phyloP scores from a whole-genome alignment of 2,329 filamentous ascomycete genomes.

The Fusarium citri region DNA sequence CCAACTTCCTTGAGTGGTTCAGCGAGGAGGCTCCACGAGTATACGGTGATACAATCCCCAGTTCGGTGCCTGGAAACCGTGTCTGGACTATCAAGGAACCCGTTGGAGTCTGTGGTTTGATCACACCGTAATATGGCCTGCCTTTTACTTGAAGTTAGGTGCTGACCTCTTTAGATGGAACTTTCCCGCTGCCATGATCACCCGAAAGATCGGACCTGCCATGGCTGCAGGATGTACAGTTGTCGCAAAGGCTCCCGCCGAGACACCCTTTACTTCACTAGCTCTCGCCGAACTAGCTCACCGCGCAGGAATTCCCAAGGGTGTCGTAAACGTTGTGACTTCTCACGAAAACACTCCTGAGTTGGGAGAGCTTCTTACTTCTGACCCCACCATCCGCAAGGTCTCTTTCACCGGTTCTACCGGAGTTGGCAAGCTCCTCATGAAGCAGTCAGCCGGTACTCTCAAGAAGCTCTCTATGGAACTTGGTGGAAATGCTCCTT shows the following conservation, averaged over 20 bases:
- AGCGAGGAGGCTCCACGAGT: slow-evolving; percentile 79
- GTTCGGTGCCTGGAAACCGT: slow-evolving; percentile 76
- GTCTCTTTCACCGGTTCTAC: slow-evolving; percentile 93
- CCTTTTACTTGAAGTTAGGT: background rate
- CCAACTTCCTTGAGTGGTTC: slow-evolving; percentile 85
- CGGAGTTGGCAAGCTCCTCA: slow-evolving; percentile 76
- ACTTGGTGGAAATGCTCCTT: slow-evolving; percentile 93
- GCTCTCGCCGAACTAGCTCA: slow-evolving; percentile 88
- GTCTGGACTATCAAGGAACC: slow-evolving; percentile 85
- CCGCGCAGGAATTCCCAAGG: slow-evolving; percentile 88
- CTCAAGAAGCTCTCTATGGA: slow-evolving; percentile 89
- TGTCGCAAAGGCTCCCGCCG: slow-evolving; percentile 89
- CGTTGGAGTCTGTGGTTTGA: slow-evolving; percentile 83
- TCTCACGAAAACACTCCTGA: slow-evolving; percentile 81
- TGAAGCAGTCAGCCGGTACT: slow-evolving; percentile 88
- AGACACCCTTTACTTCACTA: slow-evolving; percentile 92
- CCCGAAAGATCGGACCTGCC: slow-evolving; percentile 76
- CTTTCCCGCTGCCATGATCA: slow-evolving; percentile 83
- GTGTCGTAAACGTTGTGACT: slow-evolving; percentile 91
- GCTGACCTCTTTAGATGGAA: slow-evolving; percentile 72
- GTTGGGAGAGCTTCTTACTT: slow-evolving; percentile 81
- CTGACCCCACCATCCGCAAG: slow-evolving; percentile 79
- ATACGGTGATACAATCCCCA: slow-evolving; percentile 80
- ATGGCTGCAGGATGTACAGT: slow-evolving; percentile 96
- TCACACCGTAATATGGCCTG: slow-evolving; percentile 70